A percentile compares a stretch with the other conserved stretches of the same genome.
phyloP scores from a whole-genome alignment of 2,329 filamentous ascomycete species.

The Phoma sp. region DNA sequence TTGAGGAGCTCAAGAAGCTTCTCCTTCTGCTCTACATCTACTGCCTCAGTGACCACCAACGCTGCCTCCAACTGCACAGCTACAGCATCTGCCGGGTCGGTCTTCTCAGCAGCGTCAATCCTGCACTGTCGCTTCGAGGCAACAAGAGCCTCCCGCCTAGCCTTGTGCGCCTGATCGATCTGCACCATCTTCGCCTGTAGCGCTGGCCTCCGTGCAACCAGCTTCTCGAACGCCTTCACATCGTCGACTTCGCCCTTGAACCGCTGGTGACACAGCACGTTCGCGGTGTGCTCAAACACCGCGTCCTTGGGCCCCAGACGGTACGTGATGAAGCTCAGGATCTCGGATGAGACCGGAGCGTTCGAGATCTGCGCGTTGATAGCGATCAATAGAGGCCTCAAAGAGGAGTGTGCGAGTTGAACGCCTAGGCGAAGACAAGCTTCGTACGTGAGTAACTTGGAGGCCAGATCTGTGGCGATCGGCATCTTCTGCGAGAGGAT shows the following conservation, averaged over 20 bases:
- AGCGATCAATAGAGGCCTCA: not conserved
- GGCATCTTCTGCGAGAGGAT: not conserved
- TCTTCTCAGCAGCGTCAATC: not conserved
- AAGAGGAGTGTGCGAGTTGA: not conserved
- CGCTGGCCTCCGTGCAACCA: not conserved
- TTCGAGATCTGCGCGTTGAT: not conserved
- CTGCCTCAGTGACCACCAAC: not conserved
- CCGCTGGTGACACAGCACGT: slow-evolving; percentile 5
- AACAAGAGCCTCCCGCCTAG: not conserved
- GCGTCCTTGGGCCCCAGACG: not conserved
- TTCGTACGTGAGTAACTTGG: slow-evolving; percentile 5
- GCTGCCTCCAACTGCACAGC: not conserved
- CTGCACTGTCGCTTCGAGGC: not conserved
- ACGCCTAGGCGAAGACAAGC: slow-evolving; percentile 4
- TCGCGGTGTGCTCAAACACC: not conserved
- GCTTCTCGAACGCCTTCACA: not conserved
- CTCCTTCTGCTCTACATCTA: not conserved
- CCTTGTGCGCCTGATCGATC: slow-evolving; percentile 4
- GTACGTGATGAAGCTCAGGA: not conserved
- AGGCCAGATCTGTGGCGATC: not conserved
- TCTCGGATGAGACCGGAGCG: not conserved
- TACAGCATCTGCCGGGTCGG: not conserved
- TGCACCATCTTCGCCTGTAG: slow-evolving; percentile 4
- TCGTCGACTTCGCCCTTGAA: not conserved
- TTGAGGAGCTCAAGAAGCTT: not conserved